A percentile compares a stretch with the other conserved stretches of the same genome.
phyloP scores from a whole-genome alignment of 148 eudicot species.

The Chenopodium berlandieri region DNA sequence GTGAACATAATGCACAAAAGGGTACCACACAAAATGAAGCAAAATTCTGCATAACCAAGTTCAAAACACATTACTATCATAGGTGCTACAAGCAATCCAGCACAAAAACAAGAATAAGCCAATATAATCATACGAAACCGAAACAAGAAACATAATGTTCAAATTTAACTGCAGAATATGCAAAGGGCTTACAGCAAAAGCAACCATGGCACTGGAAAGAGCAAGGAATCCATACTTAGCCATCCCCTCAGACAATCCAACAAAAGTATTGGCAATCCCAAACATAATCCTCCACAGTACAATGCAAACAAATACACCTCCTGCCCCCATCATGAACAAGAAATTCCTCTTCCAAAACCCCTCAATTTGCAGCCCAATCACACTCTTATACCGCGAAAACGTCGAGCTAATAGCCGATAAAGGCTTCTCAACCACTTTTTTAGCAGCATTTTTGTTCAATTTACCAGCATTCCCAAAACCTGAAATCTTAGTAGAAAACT shows the following conservation, averaged over 20 bases:
- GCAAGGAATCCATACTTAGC: slow-evolving; percentile 98
- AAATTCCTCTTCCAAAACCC: slow-evolving; percentile 90
- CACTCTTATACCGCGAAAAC: slow-evolving; percentile 60
- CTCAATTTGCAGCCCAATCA: slow-evolving; percentile 76
- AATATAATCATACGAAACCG: not conserved
- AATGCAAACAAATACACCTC: slow-evolving; percentile 70
- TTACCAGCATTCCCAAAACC: slow-evolving; percentile 41
- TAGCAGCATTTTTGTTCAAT: slow-evolving; percentile 35
- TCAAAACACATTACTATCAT: not conserved
- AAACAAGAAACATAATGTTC: not conserved
- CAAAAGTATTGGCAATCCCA: slow-evolving; percentile 76
- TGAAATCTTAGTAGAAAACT: slow-evolving; percentile 40
- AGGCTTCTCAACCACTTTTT: slow-evolving; percentile 59
- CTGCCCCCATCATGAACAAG: slow-evolving; percentile 67
- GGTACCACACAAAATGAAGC: not conserved
- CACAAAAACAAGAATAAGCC: not conserved
- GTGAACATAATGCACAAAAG: not conserved
- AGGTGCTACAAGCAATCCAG: not conserved
- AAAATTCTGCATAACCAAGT: not conserved
- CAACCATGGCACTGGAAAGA: slow-evolving; percentile 85
- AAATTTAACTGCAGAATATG: slow-evolving; percentile 9
- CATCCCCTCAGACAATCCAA: slow-evolving; percentile 96
- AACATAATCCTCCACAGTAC: slow-evolving; percentile 85
- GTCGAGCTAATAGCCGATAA: slow-evolving; percentile 33
- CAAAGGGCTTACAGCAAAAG: slow-evolving; percentile 79